A percentile compares a stretch with the other conserved stretches of the same genome.
Conservation (phyloP, 331 rosid species). For the Malus hybrid region DNA sequence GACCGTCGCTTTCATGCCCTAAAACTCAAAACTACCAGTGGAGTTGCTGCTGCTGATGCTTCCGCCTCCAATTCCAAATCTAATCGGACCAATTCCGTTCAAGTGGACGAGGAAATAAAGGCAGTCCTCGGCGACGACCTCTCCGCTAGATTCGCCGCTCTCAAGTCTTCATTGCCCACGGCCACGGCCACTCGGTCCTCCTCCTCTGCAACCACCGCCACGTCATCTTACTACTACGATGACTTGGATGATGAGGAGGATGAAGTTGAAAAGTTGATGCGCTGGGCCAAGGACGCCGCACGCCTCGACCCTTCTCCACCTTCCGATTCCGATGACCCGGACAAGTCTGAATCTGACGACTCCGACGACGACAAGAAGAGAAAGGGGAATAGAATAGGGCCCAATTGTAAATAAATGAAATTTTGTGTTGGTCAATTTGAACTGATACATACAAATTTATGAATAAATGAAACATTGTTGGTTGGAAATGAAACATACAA, state of each 20-base stretch:
- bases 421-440: neutral
- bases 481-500: conserved; percentile 11
- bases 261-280: conserved; percentile 62
- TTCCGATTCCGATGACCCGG: conserved; percentile 29
- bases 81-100: neutral
- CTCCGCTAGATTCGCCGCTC: conserved; percentile 53
- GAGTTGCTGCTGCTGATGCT: neutral
- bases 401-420: neutral
- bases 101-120: conserved; percentile 14
- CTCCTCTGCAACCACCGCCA: neutral
- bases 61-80: neutral
- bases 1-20: conserved; percentile 71
- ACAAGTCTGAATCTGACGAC: conserved; percentile 2
- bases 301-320: conserved; percentile 86
- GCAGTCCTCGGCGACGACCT: conserved; percentile 41
- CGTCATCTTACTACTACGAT: neutral
- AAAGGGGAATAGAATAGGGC: neutral
- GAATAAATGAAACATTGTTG: neutral
- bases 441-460: neutral
- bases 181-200: neutral
- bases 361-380: neutral
- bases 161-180: conserved; percentile 32
- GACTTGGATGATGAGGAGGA: conserved; percentile 43
- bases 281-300: conserved; percentile 88
- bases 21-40: conserved; percentile 7